Evolutionary conservation across 2,329 filamentous ascomycete species (phyloP).

Genomic region (Didymella pinodella): DNA sequence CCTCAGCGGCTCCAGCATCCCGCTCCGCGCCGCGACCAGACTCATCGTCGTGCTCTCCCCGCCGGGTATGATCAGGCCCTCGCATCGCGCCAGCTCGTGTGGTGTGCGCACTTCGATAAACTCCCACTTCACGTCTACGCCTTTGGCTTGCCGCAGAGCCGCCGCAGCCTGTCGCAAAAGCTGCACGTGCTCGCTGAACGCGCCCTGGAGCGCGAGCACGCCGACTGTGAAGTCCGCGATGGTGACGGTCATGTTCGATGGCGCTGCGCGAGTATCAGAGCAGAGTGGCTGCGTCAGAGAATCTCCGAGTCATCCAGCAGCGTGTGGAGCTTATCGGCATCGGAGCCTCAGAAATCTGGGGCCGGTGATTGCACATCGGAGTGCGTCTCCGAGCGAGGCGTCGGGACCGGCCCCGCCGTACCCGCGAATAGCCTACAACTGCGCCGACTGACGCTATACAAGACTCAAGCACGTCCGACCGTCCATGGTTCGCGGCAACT

Average conservation of each 20-base stretch:
- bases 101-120: slow-evolving; percentile 84
- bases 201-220: slow-evolving; percentile 84
- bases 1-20: slow-evolving; percentile 81
- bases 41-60: slow-evolving; percentile 96
- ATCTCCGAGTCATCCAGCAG: slow-evolving; percentile 14
- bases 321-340: slow-evolving; percentile 14
- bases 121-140: slow-evolving; percentile 55
- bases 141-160: slow-evolving; percentile 50
- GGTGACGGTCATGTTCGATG: slow-evolving; percentile 36
- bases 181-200: slow-evolving; percentile 86
- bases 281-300: background rate
- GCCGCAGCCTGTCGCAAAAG: slow-evolving; percentile 74
- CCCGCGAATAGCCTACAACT: slow-evolving; percentile 29
- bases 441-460: background rate
- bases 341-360: slow-evolving; percentile 16
- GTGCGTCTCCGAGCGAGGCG: slow-evolving; percentile 7
- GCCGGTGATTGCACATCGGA: slow-evolving; percentile 7
- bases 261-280: background rate
- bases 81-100: slow-evolving; percentile 73
- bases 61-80: slow-evolving; percentile 88
- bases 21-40: slow-evolving; percentile 81
- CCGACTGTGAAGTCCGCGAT: slow-evolving; percentile 61
- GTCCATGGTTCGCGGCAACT: background rate
- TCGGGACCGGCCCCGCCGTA: slow-evolving; percentile 24
- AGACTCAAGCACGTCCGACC: background rate